These are phyloP conservation scores for Xylaria venustula DNA, from an alignment of 495 filamentous ascomycete genomes.

Conservation along the genomic window DNA sequence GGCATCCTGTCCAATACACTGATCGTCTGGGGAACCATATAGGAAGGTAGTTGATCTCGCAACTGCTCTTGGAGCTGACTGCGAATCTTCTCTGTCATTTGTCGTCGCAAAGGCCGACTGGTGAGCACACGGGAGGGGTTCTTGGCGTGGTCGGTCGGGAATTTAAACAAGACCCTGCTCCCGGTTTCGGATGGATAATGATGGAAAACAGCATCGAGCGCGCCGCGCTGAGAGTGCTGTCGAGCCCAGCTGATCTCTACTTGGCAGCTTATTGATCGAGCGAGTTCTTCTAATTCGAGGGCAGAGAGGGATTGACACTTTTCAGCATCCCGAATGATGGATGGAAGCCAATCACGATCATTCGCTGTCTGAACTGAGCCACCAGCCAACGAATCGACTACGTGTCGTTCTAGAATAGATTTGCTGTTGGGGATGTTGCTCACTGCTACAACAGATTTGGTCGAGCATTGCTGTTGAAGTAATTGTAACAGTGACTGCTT, in stretches of 20 bases:
- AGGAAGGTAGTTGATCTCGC: slow-evolving; percentile 22
- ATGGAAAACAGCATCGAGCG: slow-evolving; percentile 19
- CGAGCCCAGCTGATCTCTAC: slow-evolving; percentile 21
- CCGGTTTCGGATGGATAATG: not conserved
- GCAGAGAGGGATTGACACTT: not conserved
- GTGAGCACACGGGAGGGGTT: not conserved
- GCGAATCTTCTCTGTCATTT: not conserved
- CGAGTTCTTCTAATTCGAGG: slow-evolving; percentile 12
- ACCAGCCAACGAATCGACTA: not conserved
- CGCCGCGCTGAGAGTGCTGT: slow-evolving; percentile 17
- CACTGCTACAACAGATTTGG: not conserved
- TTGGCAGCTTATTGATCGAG: slow-evolving; percentile 7
- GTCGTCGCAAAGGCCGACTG: slow-evolving; percentile 8
- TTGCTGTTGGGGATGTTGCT: slow-evolving; percentile 1
- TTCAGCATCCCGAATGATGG: not conserved
- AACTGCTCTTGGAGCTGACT: slow-evolving; percentile 5
- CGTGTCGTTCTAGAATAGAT: not conserved
- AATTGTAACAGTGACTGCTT: not conserved
- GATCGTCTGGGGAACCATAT: slow-evolving; percentile 35
- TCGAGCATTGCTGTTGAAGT: not conserved
- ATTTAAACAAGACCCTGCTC: slow-evolving; percentile 1
- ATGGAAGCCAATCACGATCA: not conserved
- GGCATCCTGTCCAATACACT: slow-evolving; percentile 31
- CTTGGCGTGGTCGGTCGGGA: not conserved
- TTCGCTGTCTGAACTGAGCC: not conserved